Percentiles rank a stretch among this genome's conserved stretches.
phyloP scores from a whole-genome alignment of 2,329 filamentous ascomycete genomes.

The Curvularia verruculosa region DNA sequence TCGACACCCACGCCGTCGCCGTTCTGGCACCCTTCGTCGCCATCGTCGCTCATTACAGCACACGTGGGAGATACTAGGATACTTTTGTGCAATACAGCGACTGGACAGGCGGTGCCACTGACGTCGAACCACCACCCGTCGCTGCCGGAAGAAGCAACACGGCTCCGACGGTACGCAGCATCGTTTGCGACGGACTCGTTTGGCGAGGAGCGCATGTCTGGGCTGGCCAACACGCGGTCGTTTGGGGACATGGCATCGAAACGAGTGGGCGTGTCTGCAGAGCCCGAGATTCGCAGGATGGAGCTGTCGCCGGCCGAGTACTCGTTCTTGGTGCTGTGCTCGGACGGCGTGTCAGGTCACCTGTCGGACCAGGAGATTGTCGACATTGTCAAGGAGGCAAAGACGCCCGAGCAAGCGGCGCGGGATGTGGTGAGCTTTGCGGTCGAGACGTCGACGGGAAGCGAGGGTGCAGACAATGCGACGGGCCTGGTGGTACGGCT shows the following conservation, averaged over 20 bases:
- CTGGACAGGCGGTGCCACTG: slow-evolving; percentile 77
- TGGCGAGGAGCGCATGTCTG: slow-evolving; percentile 92
- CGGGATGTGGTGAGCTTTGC: slow-evolving; percentile 82
- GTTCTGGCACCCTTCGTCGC: slow-evolving; percentile 91
- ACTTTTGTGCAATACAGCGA: slow-evolving; percentile 83
- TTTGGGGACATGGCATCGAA: slow-evolving; percentile 94
- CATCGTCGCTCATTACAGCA: slow-evolving; percentile 81
- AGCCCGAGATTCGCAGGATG: slow-evolving; percentile 82
- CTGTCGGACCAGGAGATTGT: slow-evolving; percentile 94
- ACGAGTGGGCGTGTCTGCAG: slow-evolving; percentile 89
- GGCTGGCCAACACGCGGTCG: slow-evolving; percentile 89
- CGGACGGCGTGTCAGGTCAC: slow-evolving; percentile 86
- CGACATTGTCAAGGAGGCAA: slow-evolving; percentile 91
- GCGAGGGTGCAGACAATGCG: slow-evolving; percentile 62
- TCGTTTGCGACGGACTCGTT: slow-evolving; percentile 95
- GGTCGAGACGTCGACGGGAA: slow-evolving; percentile 73
- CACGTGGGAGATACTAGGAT: slow-evolving; percentile 95
- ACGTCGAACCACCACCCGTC: slow-evolving; percentile 93
- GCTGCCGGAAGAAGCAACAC: slow-evolving; percentile 80
- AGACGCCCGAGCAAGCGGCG: slow-evolving; percentile 85
- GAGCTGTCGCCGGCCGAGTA: slow-evolving; percentile 85
- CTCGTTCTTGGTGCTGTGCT: slow-evolving; percentile 85
- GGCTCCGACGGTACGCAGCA: slow-evolving; percentile 83
- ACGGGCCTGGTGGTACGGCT: slow-evolving; percentile 68
- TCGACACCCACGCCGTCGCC: slow-evolving; percentile 90